Percentiles rank a stretch among this genome's conserved stretches.
Conservation (phyloP, 2,329 filamentous ascomycete species). For the Hymenoscyphus scutula region DNA sequence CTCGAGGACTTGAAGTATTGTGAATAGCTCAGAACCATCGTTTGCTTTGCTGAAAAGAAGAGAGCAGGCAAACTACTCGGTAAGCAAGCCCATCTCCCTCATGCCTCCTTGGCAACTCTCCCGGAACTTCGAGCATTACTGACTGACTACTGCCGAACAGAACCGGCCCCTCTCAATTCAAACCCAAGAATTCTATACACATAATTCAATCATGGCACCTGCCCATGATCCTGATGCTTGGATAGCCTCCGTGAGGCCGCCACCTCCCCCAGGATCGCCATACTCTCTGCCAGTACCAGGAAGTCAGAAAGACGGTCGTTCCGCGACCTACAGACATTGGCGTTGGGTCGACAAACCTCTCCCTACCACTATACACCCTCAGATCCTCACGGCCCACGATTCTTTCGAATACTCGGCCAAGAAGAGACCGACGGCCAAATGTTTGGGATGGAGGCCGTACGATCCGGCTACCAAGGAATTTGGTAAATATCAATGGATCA, state of each 20-base stretch:
- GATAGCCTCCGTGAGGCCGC: slow-evolving; percentile 23
- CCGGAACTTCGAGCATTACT: not conserved
- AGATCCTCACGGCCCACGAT: slow-evolving; percentile 72
- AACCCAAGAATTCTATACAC: not conserved
- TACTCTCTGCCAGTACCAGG: slow-evolving; percentile 78
- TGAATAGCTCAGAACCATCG: not conserved
- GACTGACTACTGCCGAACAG: not conserved
- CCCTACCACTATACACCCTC: slow-evolving; percentile 69
- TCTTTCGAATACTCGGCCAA: slow-evolving; percentile 69
- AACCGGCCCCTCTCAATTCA: not conserved
- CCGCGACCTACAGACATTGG: slow-evolving; percentile 80
- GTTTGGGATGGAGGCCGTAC: slow-evolving; percentile 79
- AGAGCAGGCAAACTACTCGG: not conserved
- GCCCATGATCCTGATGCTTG: slow-evolving; percentile 27
- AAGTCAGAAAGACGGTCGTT: slow-evolving; percentile 69
- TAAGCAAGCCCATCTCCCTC: not conserved
- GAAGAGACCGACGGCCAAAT: slow-evolving; percentile 64
- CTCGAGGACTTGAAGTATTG: not conserved
- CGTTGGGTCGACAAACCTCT: slow-evolving; percentile 69
- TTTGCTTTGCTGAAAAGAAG: not conserved
- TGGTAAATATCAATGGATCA: slow-evolving; percentile 76
- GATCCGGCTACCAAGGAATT: slow-evolving; percentile 70
- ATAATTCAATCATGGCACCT: slow-evolving; percentile 26
- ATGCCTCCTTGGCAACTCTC: not conserved
- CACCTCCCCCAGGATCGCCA: slow-evolving; percentile 45